Evolutionary conservation across 2,329 filamentous ascomycete species (phyloP), one percentile per base, ranked within the genome.

Genomic region (Aspergillus proliferans): DNA sequence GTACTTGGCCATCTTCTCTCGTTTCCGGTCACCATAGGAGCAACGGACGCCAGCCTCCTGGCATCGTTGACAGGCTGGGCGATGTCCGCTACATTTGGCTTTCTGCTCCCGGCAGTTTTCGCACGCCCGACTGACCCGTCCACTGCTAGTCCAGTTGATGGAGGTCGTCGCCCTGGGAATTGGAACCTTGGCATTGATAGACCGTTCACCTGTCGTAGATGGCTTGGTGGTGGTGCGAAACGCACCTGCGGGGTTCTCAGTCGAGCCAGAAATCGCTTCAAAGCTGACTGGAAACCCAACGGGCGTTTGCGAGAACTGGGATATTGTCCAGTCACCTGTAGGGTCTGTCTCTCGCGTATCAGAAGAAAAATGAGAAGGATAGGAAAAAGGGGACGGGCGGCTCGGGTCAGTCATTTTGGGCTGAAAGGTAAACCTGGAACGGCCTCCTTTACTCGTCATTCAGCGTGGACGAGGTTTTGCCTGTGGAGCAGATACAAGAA

Each of bases 51-150:
- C 66, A 22, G 67, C 59, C 51, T 74, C 71, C 56, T 68, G 63
- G 52, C 72, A 75, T 44, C 72, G 65, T 47, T 69, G 61, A 49
- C 72, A 75, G 26, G 60, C 59, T 28, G 72, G 72, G 38, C 65
- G 67, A 57, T 73, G 68, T 6, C 72, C 72, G 52, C 65, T 71
- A 59, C 72, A 75, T 60, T 74, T 75, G 47, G 70, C 71, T 57
- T 75, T 74, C 46, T 72, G 66, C 39, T 71, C 67, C 9, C 71
- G 69, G 52, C 72, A 75, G 47, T 69, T 69, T 54, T 75, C 71
- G 48, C 72, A 75, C 4, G 72, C 71, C 30, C 62, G 64, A 48
- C 65, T 66, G 38, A 68, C 65, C 28, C 67, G 64, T 46, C 63
- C 63, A 24, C 58, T 62, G 44, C 46, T 61, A 39, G 56, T 59